Evolutionary conservation across 352 stramenopile species (phyloP), one percentile per base, ranked within the genome.

Genomic region (Halophytophthora polymorphica): DNA sequence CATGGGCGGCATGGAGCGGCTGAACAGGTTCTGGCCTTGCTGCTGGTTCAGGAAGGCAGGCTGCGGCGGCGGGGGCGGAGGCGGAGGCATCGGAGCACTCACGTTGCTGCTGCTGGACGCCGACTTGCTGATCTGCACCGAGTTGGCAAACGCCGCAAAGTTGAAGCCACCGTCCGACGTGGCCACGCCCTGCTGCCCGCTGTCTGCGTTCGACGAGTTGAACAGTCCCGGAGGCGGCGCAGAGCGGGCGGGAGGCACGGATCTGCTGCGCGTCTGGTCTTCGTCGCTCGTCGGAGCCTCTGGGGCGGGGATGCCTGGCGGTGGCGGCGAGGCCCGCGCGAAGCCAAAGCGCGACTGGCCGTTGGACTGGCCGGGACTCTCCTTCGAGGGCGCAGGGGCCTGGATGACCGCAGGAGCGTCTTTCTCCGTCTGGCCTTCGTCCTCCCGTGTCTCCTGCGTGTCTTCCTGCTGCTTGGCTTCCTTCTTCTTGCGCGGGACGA

Each of bases 311-410:
- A 21, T 54, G 50, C 17, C 56, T 11, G 42, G 36, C 23, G 45
- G 21, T 14, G 56, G 42, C n/a, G 58, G 53, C 8, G 52, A 54
- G 23, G 54, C 41, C 21, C 71, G 65, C 18, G 77, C 77, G 58
- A 88, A 88, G 18, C 66, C 75, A 55, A 88, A 88, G 18, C 77
- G 77, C 6, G 77, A 84, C 40, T 77, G 49, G 12, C 41, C 33
- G 15, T 64, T 49, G 45, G 58, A 40, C 10, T 71, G 29, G n/a
- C 41, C 42, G 37, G 14, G 4, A 45, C 42, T 33, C 18, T 11
- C 54, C 37, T 10, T 53, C 23, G 61, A 31, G 23, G 47, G 25
- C 55, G 31, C 18, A 15, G 39, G 19, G 35, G 7, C 17, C 21
- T 60, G 15, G 14, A n/a, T n/a, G n/a, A n/a, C n/a, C n/a, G n/a